A percentile compares a stretch with the other conserved stretches of the same genome.
Conservation (phyloP, 257 asterid genomes). For the Eucommia ulmoides region DNA sequence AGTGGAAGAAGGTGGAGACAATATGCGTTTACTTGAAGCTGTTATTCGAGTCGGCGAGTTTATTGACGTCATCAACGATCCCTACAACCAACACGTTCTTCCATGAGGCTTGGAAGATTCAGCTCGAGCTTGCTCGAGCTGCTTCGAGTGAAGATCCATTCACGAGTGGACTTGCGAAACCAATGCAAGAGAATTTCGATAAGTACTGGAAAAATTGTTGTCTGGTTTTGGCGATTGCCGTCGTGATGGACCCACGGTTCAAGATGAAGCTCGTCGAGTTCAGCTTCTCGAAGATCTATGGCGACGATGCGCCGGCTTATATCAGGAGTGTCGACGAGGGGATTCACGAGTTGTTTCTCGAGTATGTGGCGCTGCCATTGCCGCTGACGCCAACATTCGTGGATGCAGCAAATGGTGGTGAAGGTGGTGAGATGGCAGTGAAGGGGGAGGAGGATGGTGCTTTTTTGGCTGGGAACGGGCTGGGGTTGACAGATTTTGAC, state of each 20-base stretch:
- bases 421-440: conserved; percentile 27
- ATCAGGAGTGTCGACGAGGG: conserved; percentile 71
- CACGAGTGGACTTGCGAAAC: conserved; percentile 39
- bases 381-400: conserved; percentile 43
- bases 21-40: conserved; percentile 56
- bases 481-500: conserved; percentile 71
- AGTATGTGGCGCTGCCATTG: conserved; percentile 56
- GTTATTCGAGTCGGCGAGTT: conserved; percentile 65
- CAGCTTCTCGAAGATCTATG: conserved; percentile 70
- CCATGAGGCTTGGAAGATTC: conserved; percentile 97
- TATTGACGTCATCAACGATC: conserved; percentile 35
- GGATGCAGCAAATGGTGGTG: conserved; percentile 45
- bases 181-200: conserved; percentile 73
- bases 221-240: conserved; percentile 72
- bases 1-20: conserved; percentile 70
- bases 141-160: conserved; percentile 55
- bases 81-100: conserved; percentile 75
- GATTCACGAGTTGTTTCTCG: conserved; percentile 75
- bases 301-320: conserved; percentile 47
- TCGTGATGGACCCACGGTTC: conserved; percentile 94
- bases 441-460: too few species aligned
- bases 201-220: conserved; percentile 77
- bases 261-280: conserved; percentile 89
- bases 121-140: conserved; percentile 68
- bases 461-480: conserved; percentile 25